These are phyloP conservation scores for Saccharomycopsis fodiens DNA, from an alignment of 805 yeast species.

Conservation along the genomic window DNA sequence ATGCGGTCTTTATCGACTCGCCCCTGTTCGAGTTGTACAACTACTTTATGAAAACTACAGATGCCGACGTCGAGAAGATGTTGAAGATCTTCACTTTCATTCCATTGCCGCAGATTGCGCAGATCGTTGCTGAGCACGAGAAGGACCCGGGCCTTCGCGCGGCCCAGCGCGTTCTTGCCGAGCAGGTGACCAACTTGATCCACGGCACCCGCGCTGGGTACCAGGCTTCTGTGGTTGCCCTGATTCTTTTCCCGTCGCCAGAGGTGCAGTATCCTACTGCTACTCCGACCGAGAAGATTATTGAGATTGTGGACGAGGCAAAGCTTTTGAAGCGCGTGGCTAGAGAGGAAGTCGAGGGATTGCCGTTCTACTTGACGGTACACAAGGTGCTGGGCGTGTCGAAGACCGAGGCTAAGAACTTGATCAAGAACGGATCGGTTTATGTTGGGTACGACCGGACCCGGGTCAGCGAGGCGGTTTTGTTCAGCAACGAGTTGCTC, in stretches of 20 bases:
- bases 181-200: constrained; percentile 66
- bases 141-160: constrained; percentile 52
- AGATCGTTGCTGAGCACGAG: constrained; percentile 44
- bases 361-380: constrained; percentile 46
- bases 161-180: constrained; percentile 75
- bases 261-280: constrained; percentile 40
- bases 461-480: constrained; percentile 41
- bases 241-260: constrained; percentile 56
- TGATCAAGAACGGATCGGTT: constrained; percentile 64
- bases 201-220: constrained; percentile 77
- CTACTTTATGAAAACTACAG: constrained; percentile 72
- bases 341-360: constrained; percentile 30
- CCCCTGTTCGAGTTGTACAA: constrained; percentile 80
- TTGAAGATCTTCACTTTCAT: constrained; percentile 74
- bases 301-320: constrained; percentile 51
- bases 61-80: constrained; percentile 62
- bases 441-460: constrained; percentile 56
- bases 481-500: constrained; percentile 41
- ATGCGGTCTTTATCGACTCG: constrained; percentile 89
- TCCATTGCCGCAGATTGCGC: constrained; percentile 53
- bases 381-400: constrained; percentile 41
- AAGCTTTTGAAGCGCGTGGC: constrained; percentile 39
- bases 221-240: constrained; percentile 58
- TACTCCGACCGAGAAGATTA: constrained; percentile 40
- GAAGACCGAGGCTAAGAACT: constrained; percentile 50